Base-by-base conservation (phyloP, 768 basidiomycete genomes). In the Boletales sp. region DNA sequence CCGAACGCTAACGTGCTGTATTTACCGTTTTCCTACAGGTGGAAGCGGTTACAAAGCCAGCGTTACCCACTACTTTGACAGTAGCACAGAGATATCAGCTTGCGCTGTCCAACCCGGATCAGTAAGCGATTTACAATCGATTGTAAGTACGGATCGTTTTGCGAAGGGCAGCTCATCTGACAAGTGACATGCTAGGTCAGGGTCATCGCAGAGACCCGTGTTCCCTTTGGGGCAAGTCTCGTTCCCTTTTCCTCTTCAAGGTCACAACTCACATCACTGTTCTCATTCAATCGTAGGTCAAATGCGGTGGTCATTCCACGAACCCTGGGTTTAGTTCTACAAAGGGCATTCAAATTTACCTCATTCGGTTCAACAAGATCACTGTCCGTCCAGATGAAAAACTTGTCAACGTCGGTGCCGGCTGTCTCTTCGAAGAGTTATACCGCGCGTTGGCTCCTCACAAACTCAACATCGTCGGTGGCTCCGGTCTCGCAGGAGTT, bases 311-410 rank as follows among this genome's bases (percentile, higher is more conserved):
- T 7, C 69, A 72, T 45, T 43, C 56, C 1, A 47, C 56, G 13
- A 63, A 61, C 32, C 60, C 62, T 11, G 53, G 55, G 3, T 72
- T 70, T 50, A 69, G 64, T 37, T 70, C 69, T 6, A 68, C 69
- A 1, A 43, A 35, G 1, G 70, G 69, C 5, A 34, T 70, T 24
- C 67, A 67, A 37, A 61, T 70, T 24, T 53, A 27, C 17, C 50
- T 72, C 48, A 15, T 47, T 36, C 60, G 58, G 21, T 62, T 70
- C 29, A 60, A 63, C 34, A 18, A 63, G 17, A 55, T 68, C 40
- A 11, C 5, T 6, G 40, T 56, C 27, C 31, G 24, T 2, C 11
- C 15, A 12, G 10, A 40, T 7, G 13, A 43, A 4, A 51, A 31
- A 14, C 45, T 56, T 14, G 61, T 64, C 1, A 46, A 47, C 10